These are phyloP conservation scores for Pythium oligandrum DNA, from an alignment of 352 stramenopile genomes.

Conservation along the genomic window DNA sequence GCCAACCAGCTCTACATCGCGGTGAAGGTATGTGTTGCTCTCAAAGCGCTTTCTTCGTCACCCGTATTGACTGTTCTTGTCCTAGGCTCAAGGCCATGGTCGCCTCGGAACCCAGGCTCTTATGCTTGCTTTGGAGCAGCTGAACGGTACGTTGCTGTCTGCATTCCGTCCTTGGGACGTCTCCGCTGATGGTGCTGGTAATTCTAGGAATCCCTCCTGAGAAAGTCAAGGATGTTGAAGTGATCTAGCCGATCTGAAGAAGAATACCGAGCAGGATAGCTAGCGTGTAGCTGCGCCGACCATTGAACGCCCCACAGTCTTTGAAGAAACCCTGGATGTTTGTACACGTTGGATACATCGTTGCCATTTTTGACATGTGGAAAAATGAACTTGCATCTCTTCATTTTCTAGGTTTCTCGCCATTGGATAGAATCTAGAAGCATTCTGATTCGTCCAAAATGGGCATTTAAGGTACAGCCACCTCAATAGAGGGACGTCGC, in stretches of 20 bases:
- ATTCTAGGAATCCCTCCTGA: conserved; percentile 13
- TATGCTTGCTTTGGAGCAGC: conserved; percentile 82
- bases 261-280: too few species aligned
- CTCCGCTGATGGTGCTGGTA: conserved; percentile 1
- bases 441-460: too few species aligned
- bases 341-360: too few species aligned
- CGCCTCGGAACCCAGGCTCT: conserved; percentile 79
- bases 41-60: neutral
- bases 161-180: neutral
- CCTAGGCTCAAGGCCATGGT: conserved; percentile 74
- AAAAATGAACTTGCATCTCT: too few species aligned
- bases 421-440: too few species aligned
- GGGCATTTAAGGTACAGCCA: too few species aligned
- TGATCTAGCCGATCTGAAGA: conserved; percentile 14
- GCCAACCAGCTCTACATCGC: conserved; percentile 85
- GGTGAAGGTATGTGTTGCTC: conserved; percentile 44
- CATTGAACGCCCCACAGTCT: too few species aligned
- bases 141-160: conserved; percentile 55
- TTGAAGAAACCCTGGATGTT: too few species aligned
- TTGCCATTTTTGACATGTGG: too few species aligned
- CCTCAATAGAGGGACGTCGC: too few species aligned
- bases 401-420: too few species aligned
- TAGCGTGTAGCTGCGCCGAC: too few species aligned
- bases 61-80: conserved; percentile 1
- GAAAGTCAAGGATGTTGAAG: conserved; percentile 27